These are phyloP conservation scores for Glarea lozoyensis DNA, from an alignment of 495 filamentous ascomycete species.

Conservation along the genomic window DNA sequence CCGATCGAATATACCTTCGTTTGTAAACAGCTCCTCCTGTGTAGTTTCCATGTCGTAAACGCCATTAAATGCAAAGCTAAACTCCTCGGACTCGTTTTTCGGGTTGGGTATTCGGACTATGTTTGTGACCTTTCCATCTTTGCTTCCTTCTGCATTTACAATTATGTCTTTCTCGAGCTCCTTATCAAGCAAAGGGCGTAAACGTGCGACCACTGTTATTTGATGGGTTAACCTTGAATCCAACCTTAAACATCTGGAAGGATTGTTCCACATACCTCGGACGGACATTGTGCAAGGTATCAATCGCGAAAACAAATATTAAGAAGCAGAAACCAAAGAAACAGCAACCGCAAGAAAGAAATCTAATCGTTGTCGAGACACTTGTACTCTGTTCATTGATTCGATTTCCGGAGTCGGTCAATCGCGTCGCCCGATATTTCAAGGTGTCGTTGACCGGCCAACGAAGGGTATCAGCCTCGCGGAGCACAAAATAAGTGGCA, in stretches of 20 bases:
- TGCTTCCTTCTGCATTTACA: constrained; percentile 50
- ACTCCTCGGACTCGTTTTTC: constrained; percentile 83
- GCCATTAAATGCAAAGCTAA: constrained; percentile 89
- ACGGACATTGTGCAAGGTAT: constrained; percentile 16
- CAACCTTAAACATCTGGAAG: neutral
- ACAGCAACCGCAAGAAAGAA: neutral
- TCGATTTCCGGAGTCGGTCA: neutral
- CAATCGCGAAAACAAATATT: constrained; percentile 7
- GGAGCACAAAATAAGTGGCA: too few species aligned
- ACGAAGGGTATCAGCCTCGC: too few species aligned
- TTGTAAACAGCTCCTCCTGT: constrained; percentile 80
- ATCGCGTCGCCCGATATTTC: neutral
- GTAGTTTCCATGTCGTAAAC: constrained; percentile 74
- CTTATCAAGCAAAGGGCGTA: constrained; percentile 76
- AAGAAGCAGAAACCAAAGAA: neutral
- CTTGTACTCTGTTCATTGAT: constrained; percentile 17
- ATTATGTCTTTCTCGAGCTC: constrained; percentile 82
- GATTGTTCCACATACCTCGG: constrained; percentile 18
- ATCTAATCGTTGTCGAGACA: constrained; percentile 8
- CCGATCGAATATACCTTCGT: constrained; percentile 58
- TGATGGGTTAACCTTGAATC: neutral
- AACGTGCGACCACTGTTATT: constrained; percentile 64
- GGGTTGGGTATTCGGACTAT: constrained; percentile 89
- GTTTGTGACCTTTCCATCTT: constrained; percentile 48
- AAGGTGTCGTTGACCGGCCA: neutral